Conservation (phyloP, 345 rosid species). For the Populus euphratica region DNA sequence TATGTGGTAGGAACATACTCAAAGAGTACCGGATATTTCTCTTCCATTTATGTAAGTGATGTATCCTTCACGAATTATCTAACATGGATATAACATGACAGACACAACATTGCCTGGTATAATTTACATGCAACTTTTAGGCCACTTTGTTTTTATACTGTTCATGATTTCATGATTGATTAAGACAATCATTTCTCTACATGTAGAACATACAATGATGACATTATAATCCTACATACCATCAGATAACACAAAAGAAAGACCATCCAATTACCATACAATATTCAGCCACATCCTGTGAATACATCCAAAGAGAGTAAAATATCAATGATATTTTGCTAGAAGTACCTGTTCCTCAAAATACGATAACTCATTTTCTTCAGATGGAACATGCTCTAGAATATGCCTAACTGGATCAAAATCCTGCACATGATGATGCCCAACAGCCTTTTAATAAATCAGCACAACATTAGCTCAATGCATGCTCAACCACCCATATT, state of each 20-base stretch:
- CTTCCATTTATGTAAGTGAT: background rate
- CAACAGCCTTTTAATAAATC: slow-evolving; percentile 8
- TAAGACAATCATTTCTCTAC: background rate
- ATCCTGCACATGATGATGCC: slow-evolving; percentile 45
- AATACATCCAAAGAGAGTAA: background rate
- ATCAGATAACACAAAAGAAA: background rate
- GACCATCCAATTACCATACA: background rate
- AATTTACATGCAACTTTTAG: background rate
- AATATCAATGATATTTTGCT: background rate
- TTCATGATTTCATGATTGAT: background rate
- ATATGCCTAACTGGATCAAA: slow-evolving; percentile 86
- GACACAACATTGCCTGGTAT: background rate
- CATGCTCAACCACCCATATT: background rate
- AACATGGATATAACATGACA: background rate
- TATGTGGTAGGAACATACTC: background rate
- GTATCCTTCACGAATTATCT: too few species aligned
- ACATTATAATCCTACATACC: background rate
- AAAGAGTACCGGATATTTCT: background rate
- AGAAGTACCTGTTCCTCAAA: slow-evolving; percentile 82
- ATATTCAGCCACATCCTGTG: background rate
- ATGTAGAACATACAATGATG: background rate
- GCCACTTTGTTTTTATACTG: background rate
- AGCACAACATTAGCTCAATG: background rate
- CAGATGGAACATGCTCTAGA: slow-evolving; percentile 70
- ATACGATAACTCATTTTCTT: slow-evolving; percentile 57